A percentile compares a stretch with the other conserved stretches of the same genome.
Conservation (phyloP, 495 filamentous ascomycete genomes). For the Daldinia concentrica region DNA sequence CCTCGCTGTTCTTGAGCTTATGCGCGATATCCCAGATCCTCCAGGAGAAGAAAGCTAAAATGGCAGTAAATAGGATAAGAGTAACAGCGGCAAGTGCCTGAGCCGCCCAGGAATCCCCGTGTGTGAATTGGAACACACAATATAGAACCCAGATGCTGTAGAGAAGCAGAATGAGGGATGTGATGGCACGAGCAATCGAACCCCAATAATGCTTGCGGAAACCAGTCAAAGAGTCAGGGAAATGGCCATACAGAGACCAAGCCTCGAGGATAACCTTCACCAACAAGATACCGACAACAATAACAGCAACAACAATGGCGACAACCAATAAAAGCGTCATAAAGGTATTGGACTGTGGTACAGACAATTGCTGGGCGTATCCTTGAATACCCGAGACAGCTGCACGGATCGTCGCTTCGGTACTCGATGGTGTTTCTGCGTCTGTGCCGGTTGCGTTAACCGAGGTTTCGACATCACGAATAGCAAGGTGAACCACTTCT, state of each 20-base stretch:
- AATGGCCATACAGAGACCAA: conserved; percentile 89
- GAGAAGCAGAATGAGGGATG: conserved; percentile 86
- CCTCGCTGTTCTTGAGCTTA: conserved; percentile 75
- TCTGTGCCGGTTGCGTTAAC: conserved; percentile 57
- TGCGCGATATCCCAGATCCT: conserved; percentile 83
- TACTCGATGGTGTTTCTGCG: conserved; percentile 37
- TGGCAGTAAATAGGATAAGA: conserved; percentile 77
- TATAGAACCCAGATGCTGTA: conserved; percentile 97
- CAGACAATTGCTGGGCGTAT: conserved; percentile 77
- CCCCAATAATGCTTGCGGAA: conserved; percentile 98
- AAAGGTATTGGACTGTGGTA: conserved; percentile 91
- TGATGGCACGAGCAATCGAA: conserved; percentile 85
- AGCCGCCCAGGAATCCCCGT: conserved; percentile 95
- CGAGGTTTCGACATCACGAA: conserved; percentile 62
- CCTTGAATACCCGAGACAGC: conserved; percentile 75
- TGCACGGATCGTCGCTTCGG: conserved; percentile 47
- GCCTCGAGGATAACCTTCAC: conserved; percentile 91
- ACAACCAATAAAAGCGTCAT: conserved; percentile 94
- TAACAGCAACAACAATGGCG: conserved; percentile 83
- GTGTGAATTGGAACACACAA: conserved; percentile 93
- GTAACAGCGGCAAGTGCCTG: conserved; percentile 86
- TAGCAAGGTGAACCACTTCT: conserved; percentile 54
- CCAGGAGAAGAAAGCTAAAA: conserved; percentile 81
- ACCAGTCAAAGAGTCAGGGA: conserved; percentile 79
- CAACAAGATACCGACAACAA: conserved; percentile 86